Base-by-base conservation (phyloP, 177 flowering plant genomes). In the Tripterygium wilfordii region DNA sequence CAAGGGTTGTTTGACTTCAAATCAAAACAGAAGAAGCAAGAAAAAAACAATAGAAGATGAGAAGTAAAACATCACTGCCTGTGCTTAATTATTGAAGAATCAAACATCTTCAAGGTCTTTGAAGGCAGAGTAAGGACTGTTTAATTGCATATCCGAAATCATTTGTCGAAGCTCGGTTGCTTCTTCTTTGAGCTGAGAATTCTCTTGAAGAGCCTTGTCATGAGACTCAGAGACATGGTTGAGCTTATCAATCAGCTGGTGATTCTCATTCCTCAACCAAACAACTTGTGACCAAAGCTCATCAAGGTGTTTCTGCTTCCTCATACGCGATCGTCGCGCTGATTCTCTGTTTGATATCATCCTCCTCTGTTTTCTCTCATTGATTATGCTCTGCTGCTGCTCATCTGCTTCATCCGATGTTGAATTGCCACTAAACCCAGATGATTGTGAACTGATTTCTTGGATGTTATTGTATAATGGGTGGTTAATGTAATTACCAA, bases 291-390 rank as follows among this genome's bases (percentile, higher is more conserved):
- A 73, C 89, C 91, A 82, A 6, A 91, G 92, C 75, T 88, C 98
- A 48, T 85, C 90, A 14, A 91, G 74, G 70, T 91, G 98, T 66
- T 64, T 71, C 72, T 91, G 96, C 79, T 91, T 88, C 23, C 96
- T 70, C 95, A 91, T 91, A 29, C 98, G 77, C 26, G 96, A 88
- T 26, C 98, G 25, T 7, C 96, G 70, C n/a, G 98, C 96, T 5
- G 98, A 91, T 53, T 91, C 98, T 54, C 96, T 62, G 41, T 91
- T 91, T 0, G 98, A 88, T 53, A 91, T 83, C 96, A 83, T 91
- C 61, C 98, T 71, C 49, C 98, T 72, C 63, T 77, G 83, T 61
- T 77, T 91, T 66, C 95, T 64, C 70, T 91, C 98, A 26, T 81
- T 82, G 53, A 85, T 82, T 22, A 90, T 54, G 8, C 67, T 66